Evolutionary conservation across 2,329 filamentous ascomycete genomes (phyloP).

Genomic region (Stagonosporopsis chrysanthemi): DNA sequence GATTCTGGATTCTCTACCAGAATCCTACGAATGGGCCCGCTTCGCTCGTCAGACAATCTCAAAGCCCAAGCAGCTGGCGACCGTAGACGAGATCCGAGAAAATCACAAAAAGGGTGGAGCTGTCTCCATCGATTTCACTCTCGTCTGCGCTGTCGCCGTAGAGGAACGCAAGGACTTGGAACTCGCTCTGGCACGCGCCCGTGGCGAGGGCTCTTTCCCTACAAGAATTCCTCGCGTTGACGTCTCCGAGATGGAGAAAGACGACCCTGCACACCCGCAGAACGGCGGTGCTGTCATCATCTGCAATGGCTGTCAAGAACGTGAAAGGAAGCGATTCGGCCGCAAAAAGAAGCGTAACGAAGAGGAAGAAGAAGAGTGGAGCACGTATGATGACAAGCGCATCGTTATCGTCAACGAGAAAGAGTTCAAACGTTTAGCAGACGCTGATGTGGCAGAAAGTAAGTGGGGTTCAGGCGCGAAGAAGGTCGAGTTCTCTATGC

Average conservation of each 20-base stretch:
- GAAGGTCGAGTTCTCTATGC: conserved; percentile 88
- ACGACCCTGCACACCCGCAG: conserved; percentile 74
- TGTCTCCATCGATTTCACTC: conserved; percentile 36
- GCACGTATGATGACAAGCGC: conserved; percentile 57
- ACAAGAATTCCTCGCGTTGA: conserved; percentile 47
- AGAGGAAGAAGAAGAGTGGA: conserved; percentile 87
- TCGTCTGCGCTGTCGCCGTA: conserved; percentile 95
- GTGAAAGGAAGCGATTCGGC: conserved; percentile 88
- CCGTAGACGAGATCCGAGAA: conserved; percentile 74
- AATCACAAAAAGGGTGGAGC: conserved; percentile 69
- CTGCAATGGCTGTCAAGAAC: conserved; percentile 86
- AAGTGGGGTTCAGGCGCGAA: conserved; percentile 58
- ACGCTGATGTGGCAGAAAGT: conserved; percentile 28
- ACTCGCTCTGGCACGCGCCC: conserved; percentile 71
- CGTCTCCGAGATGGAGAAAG: conserved; percentile 57
- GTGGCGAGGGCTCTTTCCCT: conserved; percentile 51
- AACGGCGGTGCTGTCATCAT: conserved; percentile 96
- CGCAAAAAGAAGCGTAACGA: conserved; percentile 89
- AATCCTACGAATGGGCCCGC: conserved; percentile 79
- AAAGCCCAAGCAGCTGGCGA: conserved; percentile 88
- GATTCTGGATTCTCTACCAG: conserved; percentile 76
- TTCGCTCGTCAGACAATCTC: conserved; percentile 91
- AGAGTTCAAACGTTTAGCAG: conserved; percentile 47
- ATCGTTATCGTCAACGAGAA: conserved; percentile 52
- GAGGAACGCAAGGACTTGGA: conserved; percentile 70